Conservation (phyloP, 495 filamentous ascomycete species). For the Tirmania nivea region DNA sequence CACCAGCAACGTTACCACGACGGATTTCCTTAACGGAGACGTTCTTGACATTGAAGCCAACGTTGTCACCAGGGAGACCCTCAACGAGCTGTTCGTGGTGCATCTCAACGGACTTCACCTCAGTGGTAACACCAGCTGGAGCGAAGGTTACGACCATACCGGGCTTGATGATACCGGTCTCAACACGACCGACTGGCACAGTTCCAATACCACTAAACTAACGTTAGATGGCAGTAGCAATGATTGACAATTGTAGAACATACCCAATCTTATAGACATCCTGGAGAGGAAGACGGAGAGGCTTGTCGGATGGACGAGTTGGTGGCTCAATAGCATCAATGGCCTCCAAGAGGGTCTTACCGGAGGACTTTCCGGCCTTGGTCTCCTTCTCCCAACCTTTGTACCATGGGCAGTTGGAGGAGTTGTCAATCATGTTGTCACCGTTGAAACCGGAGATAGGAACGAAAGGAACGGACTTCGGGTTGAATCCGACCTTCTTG, state of each 20-base stretch:
- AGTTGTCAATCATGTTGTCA: slow-evolving; percentile 95
- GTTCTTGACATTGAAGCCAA: slow-evolving; percentile 99
- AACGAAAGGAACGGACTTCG: slow-evolving; percentile 92
- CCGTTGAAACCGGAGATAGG: slow-evolving; percentile 99
- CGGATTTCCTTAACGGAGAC: slow-evolving; percentile 99
- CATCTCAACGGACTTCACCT: slow-evolving; percentile 99
- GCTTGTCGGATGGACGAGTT: slow-evolving; percentile 83
- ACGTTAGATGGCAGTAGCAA: too few relatives aligned
- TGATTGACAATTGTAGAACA: neutral
- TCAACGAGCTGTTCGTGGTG: slow-evolving; percentile 87
- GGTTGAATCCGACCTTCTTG: slow-evolving; percentile 99
- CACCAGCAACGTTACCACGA: slow-evolving; percentile 98
- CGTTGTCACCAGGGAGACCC: slow-evolving; percentile 97
- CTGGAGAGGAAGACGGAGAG: slow-evolving; percentile 98
- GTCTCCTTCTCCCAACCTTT: slow-evolving; percentile 99
- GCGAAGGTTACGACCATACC: slow-evolving; percentile 97
- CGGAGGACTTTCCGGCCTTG: slow-evolving; percentile 70
- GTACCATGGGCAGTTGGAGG: slow-evolving; percentile 97
- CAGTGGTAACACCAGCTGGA: slow-evolving; percentile 95
- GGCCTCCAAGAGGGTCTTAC: slow-evolving; percentile 98
- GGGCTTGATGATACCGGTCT: slow-evolving; percentile 94
- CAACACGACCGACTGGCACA: slow-evolving; percentile 98
- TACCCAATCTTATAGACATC: slow-evolving; percentile 98
- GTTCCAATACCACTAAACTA: slow-evolving; percentile 65
- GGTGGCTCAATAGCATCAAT: slow-evolving; percentile 93